These are phyloP conservation scores for Didymosphaeria variabile DNA, from an alignment of 2,329 filamentous ascomycete species.

Conservation along the genomic window DNA sequence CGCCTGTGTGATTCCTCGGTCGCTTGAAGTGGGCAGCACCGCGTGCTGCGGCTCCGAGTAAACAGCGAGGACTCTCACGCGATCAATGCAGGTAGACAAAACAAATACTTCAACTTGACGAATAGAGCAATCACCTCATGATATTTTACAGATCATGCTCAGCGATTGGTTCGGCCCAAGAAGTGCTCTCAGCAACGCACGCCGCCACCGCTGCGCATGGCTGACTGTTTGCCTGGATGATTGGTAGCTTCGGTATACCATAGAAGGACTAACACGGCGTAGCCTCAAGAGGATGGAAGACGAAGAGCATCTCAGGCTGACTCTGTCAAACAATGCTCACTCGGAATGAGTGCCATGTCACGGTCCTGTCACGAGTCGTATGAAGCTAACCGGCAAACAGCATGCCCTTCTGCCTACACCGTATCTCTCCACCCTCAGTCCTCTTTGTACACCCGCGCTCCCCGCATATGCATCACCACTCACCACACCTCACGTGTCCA, in stretches of 20 bases:
- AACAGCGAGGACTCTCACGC: constrained; percentile 3
- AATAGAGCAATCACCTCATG: background rate
- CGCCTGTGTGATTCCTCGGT: background rate
- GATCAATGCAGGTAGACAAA: background rate
- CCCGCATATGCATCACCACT: constrained; percentile 7
- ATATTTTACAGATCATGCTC: background rate
- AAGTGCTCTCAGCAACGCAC: background rate
- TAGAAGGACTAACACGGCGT: background rate
- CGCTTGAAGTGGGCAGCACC: background rate
- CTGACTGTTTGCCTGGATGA: background rate
- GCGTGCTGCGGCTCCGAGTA: background rate
- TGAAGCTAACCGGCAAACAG: background rate
- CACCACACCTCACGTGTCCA: constrained; percentile 8
- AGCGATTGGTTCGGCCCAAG: constrained; percentile 3
- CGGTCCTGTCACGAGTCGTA: background rate
- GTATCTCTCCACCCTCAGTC: background rate
- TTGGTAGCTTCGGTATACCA: background rate
- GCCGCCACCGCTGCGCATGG: background rate
- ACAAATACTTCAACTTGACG: background rate
- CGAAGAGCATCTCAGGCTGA: background rate
- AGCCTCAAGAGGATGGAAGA: background rate
- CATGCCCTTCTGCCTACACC: background rate
- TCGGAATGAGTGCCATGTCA: background rate
- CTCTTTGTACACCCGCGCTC: background rate
- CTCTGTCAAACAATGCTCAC: background rate